These are phyloP conservation scores for Collybiopsis luxurians DNA, from an alignment of 768 basidiomycete species.

Conservation along the genomic window DNA sequence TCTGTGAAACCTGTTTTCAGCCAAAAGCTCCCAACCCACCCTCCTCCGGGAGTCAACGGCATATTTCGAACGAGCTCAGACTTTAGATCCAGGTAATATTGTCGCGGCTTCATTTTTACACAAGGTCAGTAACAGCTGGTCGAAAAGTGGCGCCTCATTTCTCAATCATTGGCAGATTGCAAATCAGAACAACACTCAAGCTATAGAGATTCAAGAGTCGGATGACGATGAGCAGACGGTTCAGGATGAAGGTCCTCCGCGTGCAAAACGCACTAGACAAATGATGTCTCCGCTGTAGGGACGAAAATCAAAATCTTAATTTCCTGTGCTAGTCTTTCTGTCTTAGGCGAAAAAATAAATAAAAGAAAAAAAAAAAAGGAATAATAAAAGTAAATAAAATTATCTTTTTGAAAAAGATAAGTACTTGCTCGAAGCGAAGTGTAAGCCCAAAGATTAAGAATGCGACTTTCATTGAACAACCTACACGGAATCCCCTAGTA, in stretches of 20 bases:
- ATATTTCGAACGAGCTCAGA: slow-evolving; percentile 62
- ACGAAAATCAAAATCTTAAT: too few relatives aligned
- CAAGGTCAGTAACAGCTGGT: slow-evolving; percentile 48
- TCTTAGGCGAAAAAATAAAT: too few relatives aligned
- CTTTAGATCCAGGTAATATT: slow-evolving; percentile 54
- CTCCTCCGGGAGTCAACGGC: slow-evolving; percentile 55
- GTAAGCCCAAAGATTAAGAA: neutral
- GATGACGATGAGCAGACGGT: slow-evolving; percentile 32
- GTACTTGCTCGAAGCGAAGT: neutral
- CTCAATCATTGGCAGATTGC: neutral
- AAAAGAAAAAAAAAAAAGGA: too few relatives aligned
- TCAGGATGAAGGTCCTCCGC: slow-evolving; percentile 18
- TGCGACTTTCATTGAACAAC: neutral
- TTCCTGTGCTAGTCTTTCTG: too few relatives aligned
- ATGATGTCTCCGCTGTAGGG: neutral
- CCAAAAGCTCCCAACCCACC: slow-evolving; percentile 24
- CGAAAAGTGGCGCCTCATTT: neutral
- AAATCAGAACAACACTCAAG: slow-evolving; percentile 11
- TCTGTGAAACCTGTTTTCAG: neutral
- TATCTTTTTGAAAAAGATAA: neutral
- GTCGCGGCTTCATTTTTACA: slow-evolving; percentile 52
- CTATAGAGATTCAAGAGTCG: slow-evolving; percentile 23
- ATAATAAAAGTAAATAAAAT: neutral
- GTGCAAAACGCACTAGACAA: slow-evolving; percentile 33
- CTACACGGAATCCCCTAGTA: slow-evolving; percentile 54